Percentiles rank a stretch among this genome's conserved stretches.
Evolutionary conservation across 2,329 filamentous ascomycete species (phyloP).

Genomic region (Triangularia setosa): DNA sequence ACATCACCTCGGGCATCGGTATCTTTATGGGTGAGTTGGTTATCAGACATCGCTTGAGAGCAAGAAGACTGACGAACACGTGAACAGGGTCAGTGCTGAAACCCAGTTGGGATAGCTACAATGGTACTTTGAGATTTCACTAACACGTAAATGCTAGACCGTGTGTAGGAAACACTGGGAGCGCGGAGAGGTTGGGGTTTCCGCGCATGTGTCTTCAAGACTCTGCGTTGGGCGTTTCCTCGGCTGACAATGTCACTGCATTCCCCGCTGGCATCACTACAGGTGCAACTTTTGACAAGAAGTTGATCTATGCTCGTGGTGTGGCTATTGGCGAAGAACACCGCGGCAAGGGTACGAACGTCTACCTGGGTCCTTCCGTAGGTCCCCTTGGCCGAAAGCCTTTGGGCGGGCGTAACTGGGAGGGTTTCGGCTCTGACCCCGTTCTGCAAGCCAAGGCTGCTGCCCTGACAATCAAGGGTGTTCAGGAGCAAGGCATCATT

Average conservation of each 20-base stretch:
- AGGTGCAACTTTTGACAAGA: constrained; percentile 72
- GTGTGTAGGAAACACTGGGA: constrained; percentile 75
- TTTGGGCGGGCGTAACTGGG: constrained; percentile 70
- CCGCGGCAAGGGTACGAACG: constrained; percentile 67
- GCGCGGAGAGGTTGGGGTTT: constrained; percentile 65
- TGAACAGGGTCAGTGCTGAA: constrained; percentile 19
- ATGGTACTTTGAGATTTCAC: constrained; percentile 2
- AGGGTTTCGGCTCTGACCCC: constrained; percentile 68
- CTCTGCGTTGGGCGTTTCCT: constrained; percentile 65
- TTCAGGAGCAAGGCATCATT: constrained; percentile 77
- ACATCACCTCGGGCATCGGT: constrained; percentile 68
- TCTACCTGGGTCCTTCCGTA: constrained; percentile 67
- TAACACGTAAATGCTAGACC: constrained; percentile 37
- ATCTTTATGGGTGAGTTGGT: constrained; percentile 59
- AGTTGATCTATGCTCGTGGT: constrained; percentile 64
- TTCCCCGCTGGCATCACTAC: constrained; percentile 77
- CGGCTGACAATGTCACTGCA: constrained; percentile 69
- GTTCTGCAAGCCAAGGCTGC: constrained; percentile 68
- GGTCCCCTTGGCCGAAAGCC: constrained; percentile 70
- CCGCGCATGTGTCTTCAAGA: constrained; percentile 70
- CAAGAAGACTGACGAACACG: background rate
- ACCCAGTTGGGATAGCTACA: too few species aligned
- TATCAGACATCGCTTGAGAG: background rate
- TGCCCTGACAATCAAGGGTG: constrained; percentile 70
- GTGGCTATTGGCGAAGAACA: constrained; percentile 68